Conservation (phyloP, 768 basidiomycete genomes). For the Suillus decipiens region DNA sequence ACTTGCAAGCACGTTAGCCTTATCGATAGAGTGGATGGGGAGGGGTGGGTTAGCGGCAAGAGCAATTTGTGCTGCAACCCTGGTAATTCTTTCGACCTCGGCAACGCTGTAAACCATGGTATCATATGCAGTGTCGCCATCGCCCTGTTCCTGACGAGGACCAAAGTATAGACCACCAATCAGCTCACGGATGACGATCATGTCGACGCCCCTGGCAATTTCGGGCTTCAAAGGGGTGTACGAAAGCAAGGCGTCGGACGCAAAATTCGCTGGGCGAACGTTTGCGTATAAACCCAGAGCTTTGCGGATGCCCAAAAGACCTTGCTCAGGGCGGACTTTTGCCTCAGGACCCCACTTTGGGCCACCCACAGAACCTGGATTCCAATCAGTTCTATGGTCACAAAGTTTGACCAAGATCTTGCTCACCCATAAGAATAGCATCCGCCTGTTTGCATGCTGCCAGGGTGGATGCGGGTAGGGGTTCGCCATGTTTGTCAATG, state of each 20-base stretch:
- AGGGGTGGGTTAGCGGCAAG: slow-evolving; percentile 80
- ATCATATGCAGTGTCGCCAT: slow-evolving; percentile 81
- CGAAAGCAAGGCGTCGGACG: slow-evolving; percentile 83
- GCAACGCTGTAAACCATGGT: slow-evolving; percentile 89
- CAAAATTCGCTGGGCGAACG: slow-evolving; percentile 95
- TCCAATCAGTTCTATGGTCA: slow-evolving; percentile 12
- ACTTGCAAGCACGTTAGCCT: slow-evolving; percentile 96
- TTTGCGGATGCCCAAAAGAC: slow-evolving; percentile 87
- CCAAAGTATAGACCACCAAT: slow-evolving; percentile 98
- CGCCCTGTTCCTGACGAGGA: slow-evolving; percentile 81
- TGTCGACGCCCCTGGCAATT: slow-evolving; percentile 80
- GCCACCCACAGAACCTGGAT: slow-evolving; percentile 93
- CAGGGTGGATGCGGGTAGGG: slow-evolving; percentile 82
- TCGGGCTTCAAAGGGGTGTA: slow-evolving; percentile 89
- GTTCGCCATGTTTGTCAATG: slow-evolving; percentile 85
- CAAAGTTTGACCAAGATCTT: neutral
- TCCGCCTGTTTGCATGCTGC: slow-evolving; percentile 91
- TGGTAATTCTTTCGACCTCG: slow-evolving; percentile 93
- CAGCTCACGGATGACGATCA: slow-evolving; percentile 94
- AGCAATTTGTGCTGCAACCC: slow-evolving; percentile 94
- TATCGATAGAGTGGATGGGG: slow-evolving; percentile 92
- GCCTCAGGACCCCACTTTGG: slow-evolving; percentile 96
- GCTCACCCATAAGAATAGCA: slow-evolving; percentile 91
- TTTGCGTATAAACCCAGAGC: slow-evolving; percentile 95
- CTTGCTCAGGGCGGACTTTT: slow-evolving; percentile 90